These are phyloP conservation scores for Geotrichum reessii DNA, from an alignment of 1,139 yeast genomes.

Conservation along the genomic window DNA sequence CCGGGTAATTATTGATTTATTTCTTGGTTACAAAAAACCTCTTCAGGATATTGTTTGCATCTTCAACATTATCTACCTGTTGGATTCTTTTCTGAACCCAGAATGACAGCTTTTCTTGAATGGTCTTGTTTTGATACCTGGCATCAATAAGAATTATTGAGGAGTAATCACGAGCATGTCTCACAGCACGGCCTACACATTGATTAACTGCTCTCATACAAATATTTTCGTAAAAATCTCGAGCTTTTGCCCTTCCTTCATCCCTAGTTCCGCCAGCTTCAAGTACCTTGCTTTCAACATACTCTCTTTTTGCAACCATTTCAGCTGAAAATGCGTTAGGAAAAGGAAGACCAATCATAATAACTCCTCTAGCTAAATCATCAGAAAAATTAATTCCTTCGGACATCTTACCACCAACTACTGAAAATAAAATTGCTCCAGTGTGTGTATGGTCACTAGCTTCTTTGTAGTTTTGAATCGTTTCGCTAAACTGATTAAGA, in stretches of 20 bases:
- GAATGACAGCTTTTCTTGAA: slow-evolving; percentile 60
- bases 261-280: slow-evolving; percentile 41
- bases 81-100: slow-evolving; percentile 55
- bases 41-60: neutral
- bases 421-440: slow-evolving; percentile 74
- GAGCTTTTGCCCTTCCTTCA: slow-evolving; percentile 46
- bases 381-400: slow-evolving; percentile 93
- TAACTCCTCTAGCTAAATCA: slow-evolving; percentile 76
- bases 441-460: slow-evolving; percentile 11
- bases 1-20: slow-evolving; percentile 1
- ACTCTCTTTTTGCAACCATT: slow-evolving; percentile 64
- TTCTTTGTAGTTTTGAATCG: slow-evolving; percentile 19
- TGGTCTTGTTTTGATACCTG: slow-evolving; percentile 47
- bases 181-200: slow-evolving; percentile 85
- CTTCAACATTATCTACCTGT: neutral
- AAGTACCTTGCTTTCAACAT: slow-evolving; percentile 45
- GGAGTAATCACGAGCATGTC: slow-evolving; percentile 80
- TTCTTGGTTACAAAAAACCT: slow-evolving; percentile 6
- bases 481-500: slow-evolving; percentile 47
- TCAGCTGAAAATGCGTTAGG: slow-evolving; percentile 86
- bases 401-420: slow-evolving; percentile 89
- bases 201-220: slow-evolving; percentile 93
- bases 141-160: slow-evolving; percentile 65
- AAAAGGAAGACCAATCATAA: slow-evolving; percentile 85
- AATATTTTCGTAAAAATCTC: slow-evolving; percentile 70